Base-by-base conservation (phyloP, 2,329 filamentous ascomycete genomes). In the Colletotrichum aenigma region DNA sequence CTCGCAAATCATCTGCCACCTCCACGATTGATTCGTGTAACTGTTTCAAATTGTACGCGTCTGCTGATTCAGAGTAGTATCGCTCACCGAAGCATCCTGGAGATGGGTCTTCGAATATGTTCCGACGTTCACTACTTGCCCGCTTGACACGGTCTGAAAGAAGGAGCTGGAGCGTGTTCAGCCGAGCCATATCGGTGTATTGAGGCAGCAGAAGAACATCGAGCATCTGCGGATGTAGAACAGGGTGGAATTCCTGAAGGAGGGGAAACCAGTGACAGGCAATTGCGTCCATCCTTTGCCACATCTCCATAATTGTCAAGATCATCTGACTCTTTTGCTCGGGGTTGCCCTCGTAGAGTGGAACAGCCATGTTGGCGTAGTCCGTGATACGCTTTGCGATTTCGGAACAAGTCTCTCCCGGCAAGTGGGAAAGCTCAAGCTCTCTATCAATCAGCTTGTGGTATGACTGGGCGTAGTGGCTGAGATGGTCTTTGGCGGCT, bases 231-330 rank as follows among this genome's bases (percentile, higher is more conserved):
- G 88, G 82, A 0, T 81, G 77, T 62, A 94, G 89, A 0, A 85
- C 83, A 0, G 92, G 90, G 15, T 89, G 84, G 68, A 89, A 92
- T 0, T 90, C 82, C 0, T 65, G 34, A 0, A 94, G 81, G 0
- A 93, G 80, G 0, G 88, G 87, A 62, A 85, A 90, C 1, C 77
- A 75, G 0, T 60, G 13, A 0, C 85, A 81, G 1, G 89, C 88
- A n/a, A 79, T 81, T 13, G 83, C 78, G 76, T 94, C 93, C 80
- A 93, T 86, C 2, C 80, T 78, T 4, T 89, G 80, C 92, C 92
- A 94, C 0, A 92, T 77, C 66, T 91, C 88, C 79, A 94, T 87
- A 0, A 91, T 58, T 9, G 83, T 86, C 2, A 94, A 84, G 0
- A 93, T 81, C 78, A 90, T 86, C 1, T 82, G 73, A 32, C 91